Conservation (phyloP, 176 grass and related monocot species). For the Pontederia crassipes region DNA sequence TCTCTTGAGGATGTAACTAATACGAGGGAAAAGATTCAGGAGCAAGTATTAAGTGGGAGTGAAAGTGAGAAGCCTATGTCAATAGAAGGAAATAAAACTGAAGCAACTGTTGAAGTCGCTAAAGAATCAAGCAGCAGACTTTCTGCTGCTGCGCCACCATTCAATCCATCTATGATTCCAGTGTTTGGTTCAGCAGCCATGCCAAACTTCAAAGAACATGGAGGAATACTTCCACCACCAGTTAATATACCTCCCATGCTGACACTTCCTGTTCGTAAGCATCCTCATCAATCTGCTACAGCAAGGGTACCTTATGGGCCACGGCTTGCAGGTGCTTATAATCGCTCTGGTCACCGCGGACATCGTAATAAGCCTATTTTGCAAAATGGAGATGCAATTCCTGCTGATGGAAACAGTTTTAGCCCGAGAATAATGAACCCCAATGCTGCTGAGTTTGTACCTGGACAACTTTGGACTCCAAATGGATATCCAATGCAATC, state of each 20-base stretch:
- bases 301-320: constrained; percentile 94
- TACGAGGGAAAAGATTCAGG: constrained; percentile 41
- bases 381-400: constrained; percentile 45
- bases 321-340: constrained; percentile 80
- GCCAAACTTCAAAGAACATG: constrained; percentile 81
- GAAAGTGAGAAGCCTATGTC: constrained; percentile 50
- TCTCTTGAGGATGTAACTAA: constrained; percentile 59
- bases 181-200: constrained; percentile 78
- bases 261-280: constrained; percentile 73
- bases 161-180: constrained; percentile 74
- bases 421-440: constrained; percentile 76
- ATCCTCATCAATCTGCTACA: constrained; percentile 92
- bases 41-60: constrained; percentile 48
- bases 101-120: constrained; percentile 23
- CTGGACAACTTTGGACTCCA: constrained; percentile 52
- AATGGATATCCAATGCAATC: constrained; percentile 48
- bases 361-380: constrained; percentile 57
- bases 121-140: constrained; percentile 70
- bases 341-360: constrained; percentile 62
- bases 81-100: constrained; percentile 51
- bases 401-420: constrained; percentile 46
- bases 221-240: constrained; percentile 79
- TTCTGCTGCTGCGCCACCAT: constrained; percentile 84
- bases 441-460: constrained; percentile 76
- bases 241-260: constrained; percentile 71